A percentile compares a stretch with the other conserved stretches of the same genome.
These are phyloP conservation scores for Pythium vanterpoolii DNA, from an alignment of 352 stramenopile species.

Conservation along the genomic window DNA sequence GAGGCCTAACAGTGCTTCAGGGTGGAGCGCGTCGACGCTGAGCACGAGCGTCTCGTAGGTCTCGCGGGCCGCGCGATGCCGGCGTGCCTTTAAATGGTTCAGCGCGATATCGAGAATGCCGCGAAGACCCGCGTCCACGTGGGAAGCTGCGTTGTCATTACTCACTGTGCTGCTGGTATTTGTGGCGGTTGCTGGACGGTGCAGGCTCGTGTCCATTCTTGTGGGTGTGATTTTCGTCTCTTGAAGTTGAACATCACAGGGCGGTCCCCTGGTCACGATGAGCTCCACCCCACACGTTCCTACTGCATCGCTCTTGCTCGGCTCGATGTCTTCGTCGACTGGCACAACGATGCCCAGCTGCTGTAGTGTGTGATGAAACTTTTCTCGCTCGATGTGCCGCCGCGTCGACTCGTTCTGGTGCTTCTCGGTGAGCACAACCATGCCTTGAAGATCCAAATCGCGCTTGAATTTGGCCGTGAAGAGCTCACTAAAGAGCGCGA, in stretches of 20 bases:
- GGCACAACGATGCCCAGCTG: constrained; percentile 13
- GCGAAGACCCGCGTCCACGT: constrained; percentile 24
- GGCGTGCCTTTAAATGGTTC: constrained; percentile 40
- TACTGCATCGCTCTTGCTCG: neutral
- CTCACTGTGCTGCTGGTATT: neutral
- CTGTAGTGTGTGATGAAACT: constrained; percentile 15
- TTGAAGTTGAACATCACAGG: neutral
- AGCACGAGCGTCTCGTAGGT: constrained; percentile 48
- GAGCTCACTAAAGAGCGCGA: constrained; percentile 33
- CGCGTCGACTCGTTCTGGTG: constrained; percentile 32
- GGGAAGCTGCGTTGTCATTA: neutral
- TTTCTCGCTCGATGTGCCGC: constrained; percentile 10
- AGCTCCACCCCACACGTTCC: constrained; percentile 22
- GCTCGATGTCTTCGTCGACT: neutral
- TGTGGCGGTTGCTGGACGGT: neutral
- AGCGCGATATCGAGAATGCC: constrained; percentile 35
- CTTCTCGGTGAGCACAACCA: constrained; percentile 45
- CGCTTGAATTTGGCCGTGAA: constrained; percentile 45
- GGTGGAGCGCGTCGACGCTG: constrained; percentile 31
- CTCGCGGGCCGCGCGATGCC: constrained; percentile 43
- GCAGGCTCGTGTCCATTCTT: neutral
- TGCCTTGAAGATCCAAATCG: constrained; percentile 23
- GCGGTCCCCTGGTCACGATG: constrained; percentile 7
- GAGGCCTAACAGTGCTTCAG: constrained; percentile 46
- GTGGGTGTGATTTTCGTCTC: neutral